Percentiles rank a stretch among this genome's conserved stretches.
These are phyloP conservation scores for Colletotrichum tamarilloi DNA, from an alignment of 2,329 filamentous ascomycete genomes.

Conservation along the genomic window DNA sequence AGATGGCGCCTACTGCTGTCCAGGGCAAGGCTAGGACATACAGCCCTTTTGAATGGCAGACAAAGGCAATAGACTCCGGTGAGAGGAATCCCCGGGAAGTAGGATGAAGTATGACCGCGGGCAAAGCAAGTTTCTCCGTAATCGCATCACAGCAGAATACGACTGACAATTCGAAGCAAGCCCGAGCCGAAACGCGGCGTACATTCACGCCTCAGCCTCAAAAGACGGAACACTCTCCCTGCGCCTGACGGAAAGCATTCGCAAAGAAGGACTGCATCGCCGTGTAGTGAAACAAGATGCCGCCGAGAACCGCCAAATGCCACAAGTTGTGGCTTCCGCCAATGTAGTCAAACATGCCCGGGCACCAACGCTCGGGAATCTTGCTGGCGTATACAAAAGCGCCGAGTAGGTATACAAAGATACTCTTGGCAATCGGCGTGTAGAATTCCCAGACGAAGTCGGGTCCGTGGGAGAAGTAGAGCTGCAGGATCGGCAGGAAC, in stretches of 20 bases:
- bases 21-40: background rate
- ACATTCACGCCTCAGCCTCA: conserved; percentile 43
- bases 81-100: background rate
- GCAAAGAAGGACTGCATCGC: conserved; percentile 97
- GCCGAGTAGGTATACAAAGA: conserved; percentile 86
- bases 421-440: conserved; percentile 83
- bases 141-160: background rate
- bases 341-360: conserved; percentile 93
- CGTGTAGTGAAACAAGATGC: conserved; percentile 96
- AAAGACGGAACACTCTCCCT: conserved; percentile 67
- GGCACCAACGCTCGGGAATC: conserved; percentile 91
- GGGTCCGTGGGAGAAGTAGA: conserved; percentile 81
- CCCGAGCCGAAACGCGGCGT: background rate
- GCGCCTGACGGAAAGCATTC: conserved; percentile 76
- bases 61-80: no score
- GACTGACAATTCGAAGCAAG: no score
- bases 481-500: conserved; percentile 87
- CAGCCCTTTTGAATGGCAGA: background rate
- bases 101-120: background rate
- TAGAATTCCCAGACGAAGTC: conserved; percentile 91
- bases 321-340: conserved; percentile 97
- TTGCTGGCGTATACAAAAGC: conserved; percentile 92
- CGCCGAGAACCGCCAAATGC: conserved; percentile 93
- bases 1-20: background rate
- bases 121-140: background rate